phyloP scores from a whole-genome alignment of 768 basidiomycete genomes.

The Kwoniella europaea region DNA sequence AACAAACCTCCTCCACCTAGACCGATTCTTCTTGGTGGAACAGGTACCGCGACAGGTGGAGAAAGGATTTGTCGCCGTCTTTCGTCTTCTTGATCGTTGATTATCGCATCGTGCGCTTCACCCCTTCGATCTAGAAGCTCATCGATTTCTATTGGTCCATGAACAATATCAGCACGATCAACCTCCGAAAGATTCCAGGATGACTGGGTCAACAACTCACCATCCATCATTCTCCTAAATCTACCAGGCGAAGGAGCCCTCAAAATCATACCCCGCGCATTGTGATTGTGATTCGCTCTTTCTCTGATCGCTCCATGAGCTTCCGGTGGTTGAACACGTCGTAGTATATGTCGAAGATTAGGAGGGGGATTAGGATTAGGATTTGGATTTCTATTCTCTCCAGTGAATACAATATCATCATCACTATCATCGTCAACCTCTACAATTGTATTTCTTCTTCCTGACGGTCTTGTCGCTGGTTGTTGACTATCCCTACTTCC shows the following conservation, averaged over 20 bases:
- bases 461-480: not conserved
- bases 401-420: slow-evolving; percentile 27
- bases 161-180: not conserved
- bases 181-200: not conserved
- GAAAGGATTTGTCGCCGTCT: slow-evolving; percentile 30
- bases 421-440: slow-evolving; percentile 24
- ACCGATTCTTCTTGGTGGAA: slow-evolving; percentile 20
- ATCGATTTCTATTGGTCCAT: slow-evolving; percentile 15
- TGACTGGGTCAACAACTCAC: slow-evolving; percentile 10
- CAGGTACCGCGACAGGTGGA: slow-evolving; percentile 9
- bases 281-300: not conserved
- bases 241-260: slow-evolving; percentile 3
- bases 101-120: slow-evolving; percentile 11
- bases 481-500: not conserved
- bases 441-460: slow-evolving; percentile 7
- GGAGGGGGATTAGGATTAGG: slow-evolving; percentile 12
- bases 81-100: slow-evolving; percentile 23
- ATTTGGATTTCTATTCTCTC: slow-evolving; percentile 4
- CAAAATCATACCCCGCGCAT: not conserved
- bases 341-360: not conserved
- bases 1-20: slow-evolving; percentile 41
- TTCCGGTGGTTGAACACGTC: not conserved
- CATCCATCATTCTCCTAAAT: slow-evolving; percentile 22
- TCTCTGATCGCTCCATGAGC: not conserved
- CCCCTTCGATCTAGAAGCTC: not conserved